Conservation (phyloP, 176 grass and related monocot species). For the Leersia perrieri region DNA sequence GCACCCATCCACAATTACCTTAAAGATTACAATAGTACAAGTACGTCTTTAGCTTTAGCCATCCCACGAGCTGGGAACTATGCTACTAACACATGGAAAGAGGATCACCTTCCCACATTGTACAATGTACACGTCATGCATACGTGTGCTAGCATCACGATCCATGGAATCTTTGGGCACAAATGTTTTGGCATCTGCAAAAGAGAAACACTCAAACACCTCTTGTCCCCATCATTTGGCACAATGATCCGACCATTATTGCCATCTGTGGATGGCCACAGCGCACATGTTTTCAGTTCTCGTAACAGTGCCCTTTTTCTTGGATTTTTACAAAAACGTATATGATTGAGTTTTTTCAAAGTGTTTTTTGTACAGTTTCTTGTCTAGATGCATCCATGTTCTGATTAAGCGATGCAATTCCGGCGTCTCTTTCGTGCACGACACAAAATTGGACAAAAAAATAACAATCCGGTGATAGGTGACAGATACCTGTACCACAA, state of each 20-base stretch:
- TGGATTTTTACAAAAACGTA: not conserved
- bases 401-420: not conserved
- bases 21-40: no score
- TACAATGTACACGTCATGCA: not conserved
- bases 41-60: no score
- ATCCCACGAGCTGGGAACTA: no score
- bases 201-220: not conserved
- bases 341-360: not conserved
- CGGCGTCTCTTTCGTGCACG: not conserved
- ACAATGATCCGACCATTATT: not conserved
- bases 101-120: no score
- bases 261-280: not conserved
- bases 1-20: no score
- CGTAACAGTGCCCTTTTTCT: no score
- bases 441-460: not conserved
- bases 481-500: not conserved
- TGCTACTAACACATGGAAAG: no score
- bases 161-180: not conserved
- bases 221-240: not conserved
- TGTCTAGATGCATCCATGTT: not conserved
- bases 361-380: no score
- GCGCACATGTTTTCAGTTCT: not conserved
- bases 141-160: not conserved
- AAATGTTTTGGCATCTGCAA: not conserved
- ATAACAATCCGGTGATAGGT: not conserved